phyloP scores from a whole-genome alignment of 2,329 filamentous ascomycete species.

The Penicillium sp. region DNA sequence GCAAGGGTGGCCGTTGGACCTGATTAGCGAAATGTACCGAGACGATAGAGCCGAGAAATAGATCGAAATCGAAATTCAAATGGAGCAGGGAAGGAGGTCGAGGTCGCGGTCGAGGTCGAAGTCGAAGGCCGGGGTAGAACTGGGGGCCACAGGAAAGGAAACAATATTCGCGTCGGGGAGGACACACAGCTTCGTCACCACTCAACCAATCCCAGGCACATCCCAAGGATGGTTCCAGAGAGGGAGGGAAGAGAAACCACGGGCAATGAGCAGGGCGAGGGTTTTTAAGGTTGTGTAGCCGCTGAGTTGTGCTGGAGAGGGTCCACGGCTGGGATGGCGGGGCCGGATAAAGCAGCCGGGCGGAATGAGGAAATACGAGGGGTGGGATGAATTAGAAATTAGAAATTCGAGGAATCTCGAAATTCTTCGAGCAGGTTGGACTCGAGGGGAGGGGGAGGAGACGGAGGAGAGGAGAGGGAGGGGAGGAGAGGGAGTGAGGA shows the following conservation, averaged over 20 bases:
- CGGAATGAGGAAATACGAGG: background rate
- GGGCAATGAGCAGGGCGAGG: background rate
- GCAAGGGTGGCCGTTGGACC: conserved; percentile 3
- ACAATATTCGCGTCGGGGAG: background rate
- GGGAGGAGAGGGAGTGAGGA: background rate
- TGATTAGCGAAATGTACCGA: background rate
- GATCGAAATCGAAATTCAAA: background rate
- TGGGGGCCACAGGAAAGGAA: background rate
- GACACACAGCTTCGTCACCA: conserved; percentile 11
- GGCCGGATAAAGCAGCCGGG: background rate
- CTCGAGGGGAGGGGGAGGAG: background rate
- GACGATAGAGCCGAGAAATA: background rate
- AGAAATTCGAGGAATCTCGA: too few relatives aligned
- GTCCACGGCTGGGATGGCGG: conserved; percentile 3
- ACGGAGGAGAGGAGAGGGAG: background rate
- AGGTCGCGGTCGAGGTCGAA: background rate
- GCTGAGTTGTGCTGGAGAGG: conserved; percentile 2
- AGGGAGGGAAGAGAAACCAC: background rate
- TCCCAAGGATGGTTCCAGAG: conserved; percentile 6
- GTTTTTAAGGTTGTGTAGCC: conserved; percentile 14
- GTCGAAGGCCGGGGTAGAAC: background rate
- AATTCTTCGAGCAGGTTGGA: too few relatives aligned
- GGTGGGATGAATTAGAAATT: too few relatives aligned
- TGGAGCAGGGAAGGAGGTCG: background rate
- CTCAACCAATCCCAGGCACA: conserved; percentile 8